Conservation (phyloP, 768 basidiomycete genomes). For the Boletus barrowsii region DNA sequence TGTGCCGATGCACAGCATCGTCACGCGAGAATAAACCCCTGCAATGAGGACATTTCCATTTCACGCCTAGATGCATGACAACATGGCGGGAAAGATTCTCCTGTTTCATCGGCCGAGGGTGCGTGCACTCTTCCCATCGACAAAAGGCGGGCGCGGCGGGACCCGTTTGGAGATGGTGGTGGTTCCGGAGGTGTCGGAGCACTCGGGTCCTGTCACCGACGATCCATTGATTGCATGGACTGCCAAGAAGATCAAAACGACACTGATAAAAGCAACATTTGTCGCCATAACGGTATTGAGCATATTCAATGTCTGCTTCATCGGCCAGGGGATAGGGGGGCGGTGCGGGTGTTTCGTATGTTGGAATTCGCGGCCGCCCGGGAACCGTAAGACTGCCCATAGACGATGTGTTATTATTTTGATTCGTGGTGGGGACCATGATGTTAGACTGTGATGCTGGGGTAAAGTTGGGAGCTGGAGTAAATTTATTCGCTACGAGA, state of each 20-base stretch:
- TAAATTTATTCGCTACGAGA: neutral
- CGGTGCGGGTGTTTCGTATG: neutral
- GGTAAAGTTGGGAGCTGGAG: neutral
- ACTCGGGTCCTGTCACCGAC: conserved; percentile 26
- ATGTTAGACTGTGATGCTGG: conserved; percentile 2
- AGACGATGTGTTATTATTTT: neutral
- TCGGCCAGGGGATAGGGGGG: conserved; percentile 4
- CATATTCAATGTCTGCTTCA: conserved; percentile 23
- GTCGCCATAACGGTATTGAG: conserved; percentile 15
- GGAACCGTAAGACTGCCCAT: neutral
- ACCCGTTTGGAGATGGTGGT: conserved; percentile 20
- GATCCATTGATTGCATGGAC: conserved; percentile 25
- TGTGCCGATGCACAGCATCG: conserved; percentile 31
- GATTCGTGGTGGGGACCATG: neutral
- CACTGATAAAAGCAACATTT: conserved; percentile 23
- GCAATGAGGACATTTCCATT: conserved; percentile 30
- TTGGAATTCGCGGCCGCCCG: neutral
- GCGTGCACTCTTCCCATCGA: conserved; percentile 25
- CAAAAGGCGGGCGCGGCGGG: conserved; percentile 15
- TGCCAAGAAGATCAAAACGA: conserved; percentile 23
- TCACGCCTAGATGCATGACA: conserved; percentile 29
- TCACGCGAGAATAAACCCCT: conserved; percentile 28
- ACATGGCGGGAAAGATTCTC: conserved; percentile 33
- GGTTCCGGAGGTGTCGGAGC: conserved; percentile 26
- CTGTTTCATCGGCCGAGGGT: conserved; percentile 26